Conservation (phyloP, 768 basidiomycete genomes). For the Lenzites betulinus region DNA sequence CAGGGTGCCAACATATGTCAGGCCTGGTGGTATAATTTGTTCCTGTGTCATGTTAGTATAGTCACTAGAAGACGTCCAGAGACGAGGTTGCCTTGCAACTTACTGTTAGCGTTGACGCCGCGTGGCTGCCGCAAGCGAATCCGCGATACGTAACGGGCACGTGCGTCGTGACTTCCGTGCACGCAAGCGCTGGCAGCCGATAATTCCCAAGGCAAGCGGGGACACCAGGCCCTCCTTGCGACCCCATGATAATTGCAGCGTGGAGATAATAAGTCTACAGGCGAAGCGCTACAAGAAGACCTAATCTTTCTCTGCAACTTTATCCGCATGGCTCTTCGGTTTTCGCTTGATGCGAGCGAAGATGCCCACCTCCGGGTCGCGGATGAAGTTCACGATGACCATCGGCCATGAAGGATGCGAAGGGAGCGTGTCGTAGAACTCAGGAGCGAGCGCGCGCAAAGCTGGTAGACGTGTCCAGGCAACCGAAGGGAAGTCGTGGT, state of each 20-base stretch:
- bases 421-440: slow-evolving; percentile 89
- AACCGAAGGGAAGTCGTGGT: slow-evolving; percentile 97
- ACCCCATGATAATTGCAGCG: neutral
- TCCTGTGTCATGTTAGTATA: neutral
- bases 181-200: neutral
- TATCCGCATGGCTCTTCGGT: slow-evolving; percentile 37
- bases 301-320: slow-evolving; percentile 6
- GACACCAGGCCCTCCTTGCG: neutral
- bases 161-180: slow-evolving; percentile 12
- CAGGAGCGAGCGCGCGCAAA: slow-evolving; percentile 80
- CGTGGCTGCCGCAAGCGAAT: neutral
- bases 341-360: slow-evolving; percentile 85
- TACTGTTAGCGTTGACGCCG: neutral
- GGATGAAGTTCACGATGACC: slow-evolving; percentile 93
- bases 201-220: neutral
- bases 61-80: no score
- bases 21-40: slow-evolving; percentile 13
- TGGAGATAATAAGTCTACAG: neutral
- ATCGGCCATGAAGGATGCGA: slow-evolving; percentile 93
- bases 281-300: neutral
- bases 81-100: neutral
- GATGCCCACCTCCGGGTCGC: slow-evolving; percentile 85
- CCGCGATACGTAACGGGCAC: slow-evolving; percentile 14
- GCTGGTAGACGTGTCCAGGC: slow-evolving; percentile 93
- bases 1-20: slow-evolving; percentile 3